phyloP scores from a whole-genome alignment of 768 basidiomycete species.

The Sutorius australiensis region DNA sequence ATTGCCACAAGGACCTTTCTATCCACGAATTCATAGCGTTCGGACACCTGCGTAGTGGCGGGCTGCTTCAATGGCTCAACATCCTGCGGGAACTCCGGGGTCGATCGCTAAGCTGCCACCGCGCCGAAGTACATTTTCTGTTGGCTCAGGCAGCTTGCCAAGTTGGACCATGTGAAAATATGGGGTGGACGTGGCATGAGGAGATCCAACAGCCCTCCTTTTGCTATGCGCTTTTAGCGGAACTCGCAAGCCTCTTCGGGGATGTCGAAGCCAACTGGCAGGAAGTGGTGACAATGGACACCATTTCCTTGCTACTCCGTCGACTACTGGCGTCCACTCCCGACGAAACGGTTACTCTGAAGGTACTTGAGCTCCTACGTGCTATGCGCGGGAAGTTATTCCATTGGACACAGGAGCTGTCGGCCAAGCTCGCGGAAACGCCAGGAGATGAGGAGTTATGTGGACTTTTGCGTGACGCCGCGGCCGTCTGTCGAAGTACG shows the following conservation, averaged over 20 bases:
- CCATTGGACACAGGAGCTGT: constrained; percentile 36
- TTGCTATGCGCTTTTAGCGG: constrained; percentile 32
- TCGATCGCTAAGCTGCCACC: too few species aligned
- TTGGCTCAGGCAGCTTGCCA: too few species aligned
- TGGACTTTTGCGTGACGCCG: constrained; percentile 34
- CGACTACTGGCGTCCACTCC: constrained; percentile 35
- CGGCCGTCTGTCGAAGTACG: constrained; percentile 36
- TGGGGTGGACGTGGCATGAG: constrained; percentile 36
- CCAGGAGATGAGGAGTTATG: constrained; percentile 14
- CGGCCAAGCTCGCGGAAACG: constrained; percentile 15
- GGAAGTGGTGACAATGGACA: constrained; percentile 29
- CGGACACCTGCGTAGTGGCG: too few species aligned
- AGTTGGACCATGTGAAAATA: neutral
- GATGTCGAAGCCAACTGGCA: constrained; percentile 19
- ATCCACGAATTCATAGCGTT: too few species aligned
- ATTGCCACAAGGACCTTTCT: constrained; percentile 31
- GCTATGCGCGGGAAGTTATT: constrained; percentile 31
- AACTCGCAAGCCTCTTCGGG: constrained; percentile 33
- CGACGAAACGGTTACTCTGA: constrained; percentile 13
- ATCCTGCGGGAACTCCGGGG: too few species aligned
- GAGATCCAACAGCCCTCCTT: constrained; percentile 29
- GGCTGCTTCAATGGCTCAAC: too few species aligned
- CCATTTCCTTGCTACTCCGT: constrained; percentile 31
- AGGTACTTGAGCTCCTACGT: constrained; percentile 24
- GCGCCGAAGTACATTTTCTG: too few species aligned